A percentile compares a stretch with the other conserved stretches of the same genome.
Conservation (phyloP, 768 basidiomycete species). For the Leccinum boreale region DNA sequence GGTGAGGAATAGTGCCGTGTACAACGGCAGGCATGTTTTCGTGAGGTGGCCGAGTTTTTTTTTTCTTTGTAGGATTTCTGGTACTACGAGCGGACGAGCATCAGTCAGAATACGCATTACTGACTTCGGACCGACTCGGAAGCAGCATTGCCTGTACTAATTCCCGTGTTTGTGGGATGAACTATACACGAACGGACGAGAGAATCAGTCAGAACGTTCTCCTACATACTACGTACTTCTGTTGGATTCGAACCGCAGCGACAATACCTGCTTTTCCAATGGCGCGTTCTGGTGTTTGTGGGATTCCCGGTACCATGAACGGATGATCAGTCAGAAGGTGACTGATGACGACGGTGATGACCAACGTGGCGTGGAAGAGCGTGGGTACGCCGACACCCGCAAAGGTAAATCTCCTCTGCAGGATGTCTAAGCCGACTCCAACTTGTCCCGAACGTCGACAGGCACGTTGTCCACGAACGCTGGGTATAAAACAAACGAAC, state of each 20-base stretch:
- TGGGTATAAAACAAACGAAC: conserved; percentile 18
- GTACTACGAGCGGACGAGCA: neutral
- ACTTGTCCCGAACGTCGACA: neutral
- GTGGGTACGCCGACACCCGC: conserved; percentile 19
- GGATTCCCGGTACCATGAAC: neutral
- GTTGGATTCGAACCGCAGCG: neutral
- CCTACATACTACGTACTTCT: neutral
- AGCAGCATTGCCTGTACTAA: neutral
- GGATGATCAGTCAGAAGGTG: neutral
- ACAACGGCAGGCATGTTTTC: neutral
- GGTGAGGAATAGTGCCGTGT: neutral
- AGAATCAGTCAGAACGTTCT: neutral
- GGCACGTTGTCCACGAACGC: neutral
- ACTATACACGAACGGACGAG: neutral
- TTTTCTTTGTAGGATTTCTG: neutral
- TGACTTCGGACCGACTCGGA: neutral
- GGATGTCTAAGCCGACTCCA: conserved; percentile 10
- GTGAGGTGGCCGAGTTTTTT: neutral
- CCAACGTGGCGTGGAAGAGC: conserved; percentile 17
- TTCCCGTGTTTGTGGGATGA: neutral
- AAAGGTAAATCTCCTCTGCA: conserved; percentile 21
- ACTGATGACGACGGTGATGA: neutral
- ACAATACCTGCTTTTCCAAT: neutral
- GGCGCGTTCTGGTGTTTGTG: too few species aligned
- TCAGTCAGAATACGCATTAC: neutral